phyloP scores from a whole-genome alignment of 164 flowering plant genomes.

The Macadamia tetraphylla region DNA sequence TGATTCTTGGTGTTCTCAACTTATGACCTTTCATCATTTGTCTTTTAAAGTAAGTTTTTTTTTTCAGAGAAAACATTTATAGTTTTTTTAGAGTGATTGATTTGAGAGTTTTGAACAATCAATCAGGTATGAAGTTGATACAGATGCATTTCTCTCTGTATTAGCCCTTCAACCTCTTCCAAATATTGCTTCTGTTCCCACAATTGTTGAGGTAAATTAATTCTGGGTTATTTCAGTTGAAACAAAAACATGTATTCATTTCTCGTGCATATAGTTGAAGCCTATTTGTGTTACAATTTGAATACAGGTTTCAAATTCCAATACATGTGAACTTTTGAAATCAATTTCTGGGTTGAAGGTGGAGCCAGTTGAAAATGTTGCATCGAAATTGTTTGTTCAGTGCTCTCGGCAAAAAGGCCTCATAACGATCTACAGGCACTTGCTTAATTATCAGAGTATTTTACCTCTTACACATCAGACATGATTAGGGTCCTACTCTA shows the following conservation, averaged over 20 bases:
- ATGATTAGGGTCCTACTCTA: not conserved
- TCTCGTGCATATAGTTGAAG: not conserved
- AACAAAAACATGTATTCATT: not conserved
- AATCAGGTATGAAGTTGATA: slow-evolving; percentile 87
- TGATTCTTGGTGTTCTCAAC: not conserved
- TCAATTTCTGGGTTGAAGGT: slow-evolving; percentile 86
- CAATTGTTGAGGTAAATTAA: slow-evolving; percentile 81
- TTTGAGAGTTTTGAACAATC: slow-evolving; percentile 5
- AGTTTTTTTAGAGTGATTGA: not conserved
- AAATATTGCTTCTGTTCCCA: slow-evolving; percentile 64
- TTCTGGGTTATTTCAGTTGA: not conserved
- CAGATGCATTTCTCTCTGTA: slow-evolving; percentile 90
- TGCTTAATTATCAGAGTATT: slow-evolving; percentile 92
- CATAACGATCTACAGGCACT: slow-evolving; percentile 90
- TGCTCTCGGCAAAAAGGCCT: slow-evolving; percentile 97
- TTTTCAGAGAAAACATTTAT: not conserved
- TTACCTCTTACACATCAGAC: slow-evolving; percentile 1
- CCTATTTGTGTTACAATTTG: slow-evolving; percentile 4
- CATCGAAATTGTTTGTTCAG: slow-evolving; percentile 94
- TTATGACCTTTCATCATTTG: not conserved
- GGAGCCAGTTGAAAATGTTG: slow-evolving; percentile 87
- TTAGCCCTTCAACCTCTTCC: slow-evolving; percentile 92
- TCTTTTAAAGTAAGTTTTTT: not conserved
- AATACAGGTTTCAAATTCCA: slow-evolving; percentile 78
- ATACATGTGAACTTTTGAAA: slow-evolving; percentile 80